Evolutionary conservation across 768 basidiomycete genomes (phyloP).

Genomic region (Sarcodon aspratus): DNA sequence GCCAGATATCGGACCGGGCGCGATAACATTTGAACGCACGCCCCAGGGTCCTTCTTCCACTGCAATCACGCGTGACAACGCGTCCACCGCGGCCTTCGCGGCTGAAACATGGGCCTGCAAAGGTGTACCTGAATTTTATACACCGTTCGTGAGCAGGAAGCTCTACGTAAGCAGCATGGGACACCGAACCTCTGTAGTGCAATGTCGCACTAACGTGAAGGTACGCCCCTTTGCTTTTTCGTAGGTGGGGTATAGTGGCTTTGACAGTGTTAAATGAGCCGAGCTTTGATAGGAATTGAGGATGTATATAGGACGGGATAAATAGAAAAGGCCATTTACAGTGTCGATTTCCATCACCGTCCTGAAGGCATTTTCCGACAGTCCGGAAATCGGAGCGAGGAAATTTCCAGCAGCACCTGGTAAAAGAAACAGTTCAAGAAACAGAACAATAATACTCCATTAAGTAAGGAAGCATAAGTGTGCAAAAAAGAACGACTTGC

Average conservation of each 20-base stretch:
- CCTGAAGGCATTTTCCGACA: conserved; percentile 85
- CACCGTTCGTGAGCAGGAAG: neutral
- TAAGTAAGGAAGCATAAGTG: neutral
- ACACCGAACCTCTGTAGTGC: conserved; percentile 61
- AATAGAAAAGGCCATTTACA: conserved; percentile 26
- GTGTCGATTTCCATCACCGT: conserved; percentile 94
- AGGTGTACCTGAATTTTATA: conserved; percentile 41
- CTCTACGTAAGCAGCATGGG: neutral
- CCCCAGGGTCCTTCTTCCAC: conserved; percentile 91
- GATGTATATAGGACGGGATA: too few species aligned
- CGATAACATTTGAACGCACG: conserved; percentile 82
- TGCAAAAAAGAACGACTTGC: conserved; percentile 26
- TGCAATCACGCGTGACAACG: conserved; percentile 66
- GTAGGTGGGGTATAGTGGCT: conserved; percentile 70
- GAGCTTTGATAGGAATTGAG: conserved; percentile 32
- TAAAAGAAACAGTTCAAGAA: neutral
- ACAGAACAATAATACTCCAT: neutral
- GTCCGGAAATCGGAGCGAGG: conserved; percentile 69
- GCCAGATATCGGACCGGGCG: conserved; percentile 70
- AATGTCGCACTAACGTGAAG: conserved; percentile 85
- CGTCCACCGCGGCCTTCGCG: conserved; percentile 92
- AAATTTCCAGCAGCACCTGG: conserved; percentile 95
- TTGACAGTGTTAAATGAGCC: conserved; percentile 95
- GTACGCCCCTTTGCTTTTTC: conserved; percentile 67
- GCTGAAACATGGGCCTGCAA: conserved; percentile 92